These are phyloP conservation scores for Debaryomyces fabryi DNA, from an alignment of 1,139 yeast genomes.

Conservation along the genomic window DNA sequence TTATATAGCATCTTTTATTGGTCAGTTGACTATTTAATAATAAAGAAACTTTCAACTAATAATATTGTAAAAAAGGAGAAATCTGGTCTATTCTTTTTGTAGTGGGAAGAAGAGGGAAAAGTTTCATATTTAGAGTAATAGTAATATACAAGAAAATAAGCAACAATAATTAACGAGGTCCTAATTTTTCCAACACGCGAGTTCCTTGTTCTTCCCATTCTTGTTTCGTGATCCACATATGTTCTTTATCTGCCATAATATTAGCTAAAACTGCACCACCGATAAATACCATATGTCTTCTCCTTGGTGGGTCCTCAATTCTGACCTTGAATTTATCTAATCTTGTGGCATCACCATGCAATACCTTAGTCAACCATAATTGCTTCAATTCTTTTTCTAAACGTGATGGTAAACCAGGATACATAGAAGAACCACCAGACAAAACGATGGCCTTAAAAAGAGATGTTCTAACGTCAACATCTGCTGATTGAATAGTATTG, in stretches of 20 bases:
- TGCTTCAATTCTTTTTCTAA: conserved; percentile 95
- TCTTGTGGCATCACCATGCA: conserved; percentile 84
- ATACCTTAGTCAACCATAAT: conserved; percentile 87
- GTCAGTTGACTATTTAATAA: not conserved
- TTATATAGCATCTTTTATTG: not conserved
- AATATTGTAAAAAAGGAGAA: not conserved
- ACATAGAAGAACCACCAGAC: conserved; percentile 98
- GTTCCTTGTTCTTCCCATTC: conserved; percentile 99
- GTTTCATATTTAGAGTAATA: conserved; percentile 2
- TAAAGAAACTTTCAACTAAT: not conserved
- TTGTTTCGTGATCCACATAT: conserved; percentile 94
- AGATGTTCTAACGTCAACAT: conserved; percentile 87
- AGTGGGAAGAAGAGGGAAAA: not conserved
- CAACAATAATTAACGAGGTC: conserved; percentile 66
- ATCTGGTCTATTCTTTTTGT: not conserved
- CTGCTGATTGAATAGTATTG: conserved; percentile 92
- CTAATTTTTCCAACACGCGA: conserved; percentile 79
- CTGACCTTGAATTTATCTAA: conserved; percentile 91
- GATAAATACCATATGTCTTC: conserved; percentile 97
- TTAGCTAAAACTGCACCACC: conserved; percentile 99
- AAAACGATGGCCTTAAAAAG: conserved; percentile 89
- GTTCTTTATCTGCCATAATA: conserved; percentile 97
- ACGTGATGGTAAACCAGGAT: conserved; percentile 96
- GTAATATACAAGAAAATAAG: conserved; percentile 7
- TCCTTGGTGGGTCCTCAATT: conserved; percentile 98